phyloP scores from a whole-genome alignment of 176 grass and related monocot genomes.

The Aegilops sharonensis region DNA sequence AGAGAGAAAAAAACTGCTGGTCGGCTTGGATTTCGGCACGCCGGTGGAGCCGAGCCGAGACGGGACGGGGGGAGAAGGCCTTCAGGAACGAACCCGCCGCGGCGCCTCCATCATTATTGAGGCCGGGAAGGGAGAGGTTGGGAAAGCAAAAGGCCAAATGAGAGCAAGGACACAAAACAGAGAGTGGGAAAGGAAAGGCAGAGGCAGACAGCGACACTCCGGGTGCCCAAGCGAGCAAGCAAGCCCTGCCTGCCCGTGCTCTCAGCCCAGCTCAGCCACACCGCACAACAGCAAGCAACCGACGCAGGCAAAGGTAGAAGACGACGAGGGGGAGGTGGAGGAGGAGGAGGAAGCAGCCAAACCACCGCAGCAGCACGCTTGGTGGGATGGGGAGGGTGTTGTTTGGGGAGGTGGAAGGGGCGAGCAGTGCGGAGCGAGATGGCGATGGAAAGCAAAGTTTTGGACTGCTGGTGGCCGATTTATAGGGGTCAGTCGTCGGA shows the following conservation, averaged over 20 bases:
- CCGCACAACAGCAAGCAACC: background rate
- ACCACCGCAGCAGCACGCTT: background rate
- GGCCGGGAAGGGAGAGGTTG: background rate
- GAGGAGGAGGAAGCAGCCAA: background rate
- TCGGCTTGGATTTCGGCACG: background rate
- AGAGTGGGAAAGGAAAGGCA: background rate
- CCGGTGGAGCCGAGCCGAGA: background rate
- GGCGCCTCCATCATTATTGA: constrained; percentile 28
- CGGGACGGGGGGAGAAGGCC: background rate
- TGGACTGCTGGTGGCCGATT: constrained; percentile 9
- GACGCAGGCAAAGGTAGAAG: background rate
- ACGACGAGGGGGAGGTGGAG: background rate
- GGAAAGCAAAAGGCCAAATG: constrained; percentile 31
- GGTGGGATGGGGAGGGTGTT: background rate
- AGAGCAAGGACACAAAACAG: background rate
- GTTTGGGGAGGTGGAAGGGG: background rate
- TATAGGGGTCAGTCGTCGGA: constrained; percentile 21
- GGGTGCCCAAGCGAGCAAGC: constrained; percentile 34
- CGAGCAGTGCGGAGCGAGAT: background rate
- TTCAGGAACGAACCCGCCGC: constrained; percentile 27
- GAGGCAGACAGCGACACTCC: constrained; percentile 36
- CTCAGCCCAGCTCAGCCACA: constrained; percentile 8
- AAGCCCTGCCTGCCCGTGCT: background rate
- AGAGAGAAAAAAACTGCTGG: background rate
- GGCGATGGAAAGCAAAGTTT: constrained; percentile 25